Evolutionary conservation across 2,329 filamentous ascomycete species (phyloP), one percentile per base, ranked within the genome.

Genomic region (Fusarium austroafricanum): DNA sequence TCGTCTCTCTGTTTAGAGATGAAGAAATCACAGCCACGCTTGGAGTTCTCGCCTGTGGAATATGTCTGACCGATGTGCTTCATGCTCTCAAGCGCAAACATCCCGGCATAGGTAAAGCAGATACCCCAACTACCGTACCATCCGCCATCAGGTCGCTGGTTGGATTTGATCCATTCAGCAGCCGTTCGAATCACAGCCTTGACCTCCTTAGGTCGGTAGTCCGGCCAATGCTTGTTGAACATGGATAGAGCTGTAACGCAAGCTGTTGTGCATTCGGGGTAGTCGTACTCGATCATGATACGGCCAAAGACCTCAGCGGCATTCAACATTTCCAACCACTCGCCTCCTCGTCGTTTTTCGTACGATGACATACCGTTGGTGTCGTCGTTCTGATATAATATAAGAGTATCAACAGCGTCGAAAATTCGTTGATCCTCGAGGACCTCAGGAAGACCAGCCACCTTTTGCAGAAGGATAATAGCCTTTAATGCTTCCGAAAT

Each of bases 101-200:
- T 96, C 67, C 89, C 92, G 1, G 94, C 96, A 76, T 99, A 99
- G 0, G 94, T 97, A 79, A 97, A 99, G 81, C 96, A 99, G 73
- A 99, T 96, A 52, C 93, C 96, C 96, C 96, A 99, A 76, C 89
- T 94, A 44, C 96, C 96, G 76, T 99, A 98, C 96, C 96, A 99
- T 62, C 91, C 92, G n/a, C 96, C 96, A 71, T 98, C 93, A 0
- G 85, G 78, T 3, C 87, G 83, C 79, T 98, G 96, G 5, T 89
- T 87, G 3, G 85, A 85, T 75, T 94, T 92, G 79, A 99, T 97
- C 83, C 94, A 98, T 49, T 84, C 82, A 2, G 97, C 88, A 0
- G 94, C 94, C 37, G 90, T 86, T 20, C 83, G 81, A 69, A 96
- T 90, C 73, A 96, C 93, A 1, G 76, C 77, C 10, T 87, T 83